Evolutionary conservation across 2,329 filamentous ascomycete species (phyloP).

Genomic region (Plenodomus biglobosus): DNA sequence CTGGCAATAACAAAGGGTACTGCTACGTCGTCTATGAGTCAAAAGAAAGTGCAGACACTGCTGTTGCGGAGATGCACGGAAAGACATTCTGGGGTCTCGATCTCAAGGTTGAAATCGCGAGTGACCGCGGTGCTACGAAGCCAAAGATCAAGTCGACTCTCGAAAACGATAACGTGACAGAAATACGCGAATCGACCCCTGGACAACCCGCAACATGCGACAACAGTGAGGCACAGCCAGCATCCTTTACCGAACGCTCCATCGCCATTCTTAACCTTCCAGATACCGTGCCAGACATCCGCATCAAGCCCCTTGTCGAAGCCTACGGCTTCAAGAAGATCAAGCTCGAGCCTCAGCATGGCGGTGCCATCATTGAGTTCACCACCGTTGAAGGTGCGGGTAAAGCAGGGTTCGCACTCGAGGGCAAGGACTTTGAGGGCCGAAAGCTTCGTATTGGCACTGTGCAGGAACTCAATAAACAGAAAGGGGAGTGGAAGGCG

Average conservation of each 20-base stretch:
- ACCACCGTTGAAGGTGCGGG: constrained; percentile 69
- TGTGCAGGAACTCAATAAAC: constrained; percentile 51
- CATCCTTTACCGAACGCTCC: constrained; percentile 60
- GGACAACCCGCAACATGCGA: constrained; percentile 29
- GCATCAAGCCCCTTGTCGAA: constrained; percentile 72
- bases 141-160: constrained; percentile 51
- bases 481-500: constrained; percentile 45
- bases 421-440: constrained; percentile 44
- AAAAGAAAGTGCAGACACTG: constrained; percentile 65
- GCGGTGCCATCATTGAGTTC: constrained; percentile 85
- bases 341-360: constrained; percentile 75
- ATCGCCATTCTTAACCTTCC: constrained; percentile 83
- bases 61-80: constrained; percentile 66
- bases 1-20: constrained; percentile 72
- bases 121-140: constrained; percentile 48
- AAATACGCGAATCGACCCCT: constrained; percentile 42
- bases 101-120: constrained; percentile 60
- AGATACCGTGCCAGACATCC: constrained; percentile 88
- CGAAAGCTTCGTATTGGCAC: constrained; percentile 51
- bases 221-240: constrained; percentile 16
- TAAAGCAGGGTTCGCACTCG: constrained; percentile 60
- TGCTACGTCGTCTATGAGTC: constrained; percentile 77
- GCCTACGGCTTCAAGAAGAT: constrained; percentile 75
- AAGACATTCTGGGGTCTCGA: constrained; percentile 68
- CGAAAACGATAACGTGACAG: constrained; percentile 48